These are phyloP conservation scores for Malbranchea cinnamomea DNA, from an alignment of 2,329 filamentous ascomycete genomes.

Conservation along the genomic window DNA sequence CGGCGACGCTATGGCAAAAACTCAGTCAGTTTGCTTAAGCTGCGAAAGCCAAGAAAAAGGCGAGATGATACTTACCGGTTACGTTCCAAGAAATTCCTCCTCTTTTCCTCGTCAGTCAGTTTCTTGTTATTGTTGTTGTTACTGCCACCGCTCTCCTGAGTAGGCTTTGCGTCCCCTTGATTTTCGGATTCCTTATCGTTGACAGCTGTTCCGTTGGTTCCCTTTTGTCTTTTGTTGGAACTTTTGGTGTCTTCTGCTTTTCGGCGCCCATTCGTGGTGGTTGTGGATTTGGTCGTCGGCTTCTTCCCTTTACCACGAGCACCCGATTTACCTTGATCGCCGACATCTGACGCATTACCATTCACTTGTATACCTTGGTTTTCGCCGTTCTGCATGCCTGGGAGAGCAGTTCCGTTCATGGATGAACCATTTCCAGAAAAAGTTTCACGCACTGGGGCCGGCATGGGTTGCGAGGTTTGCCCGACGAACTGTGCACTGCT, in stretches of 20 bases:
- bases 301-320: constrained; percentile 58
- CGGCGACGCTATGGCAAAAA: constrained; percentile 55
- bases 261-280: constrained; percentile 50
- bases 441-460: constrained; percentile 1
- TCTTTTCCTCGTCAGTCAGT: constrained; percentile 97
- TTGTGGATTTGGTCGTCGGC: constrained; percentile 30
- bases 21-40: constrained; percentile 2
- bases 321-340: constrained; percentile 49
- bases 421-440: constrained; percentile 22
- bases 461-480: constrained; percentile 4
- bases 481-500: constrained; percentile 40
- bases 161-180: constrained; percentile 45
- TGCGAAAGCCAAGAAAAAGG: constrained; percentile 11
- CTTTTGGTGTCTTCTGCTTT: constrained; percentile 67
- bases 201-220: constrained; percentile 30
- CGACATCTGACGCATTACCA: constrained; percentile 58
- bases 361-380: constrained; percentile 48
- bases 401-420: constrained; percentile 19
- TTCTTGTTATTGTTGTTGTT: constrained; percentile 42
- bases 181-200: constrained; percentile 53
- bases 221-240: constrained; percentile 61
- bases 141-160: constrained; percentile 29
- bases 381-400: constrained; percentile 37
- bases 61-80: constrained; percentile 55
- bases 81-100: constrained; percentile 91